phyloP scores from a whole-genome alignment of 2,329 filamentous ascomycete genomes.

The Rugonectria rugulosa region DNA sequence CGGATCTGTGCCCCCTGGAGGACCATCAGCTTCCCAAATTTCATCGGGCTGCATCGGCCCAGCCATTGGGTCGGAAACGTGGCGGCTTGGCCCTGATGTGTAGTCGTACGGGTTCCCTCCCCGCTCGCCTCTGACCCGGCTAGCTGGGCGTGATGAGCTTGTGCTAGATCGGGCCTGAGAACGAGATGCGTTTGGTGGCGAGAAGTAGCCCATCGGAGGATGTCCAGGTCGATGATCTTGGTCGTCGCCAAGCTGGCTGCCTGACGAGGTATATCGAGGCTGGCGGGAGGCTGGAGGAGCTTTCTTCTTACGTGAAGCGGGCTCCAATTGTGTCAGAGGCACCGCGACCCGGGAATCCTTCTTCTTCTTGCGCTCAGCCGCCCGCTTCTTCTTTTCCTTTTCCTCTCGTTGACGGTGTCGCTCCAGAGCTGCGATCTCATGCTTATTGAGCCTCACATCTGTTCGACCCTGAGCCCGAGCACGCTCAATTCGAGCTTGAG shows the following conservation, averaged over 20 bases:
- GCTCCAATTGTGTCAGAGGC: slow-evolving; percentile 60
- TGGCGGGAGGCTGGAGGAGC: slow-evolving; percentile 30
- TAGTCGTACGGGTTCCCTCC: slow-evolving; percentile 55
- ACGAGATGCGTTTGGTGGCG: slow-evolving; percentile 53
- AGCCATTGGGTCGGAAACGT: slow-evolving; percentile 53
- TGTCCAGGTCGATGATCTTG: slow-evolving; percentile 45
- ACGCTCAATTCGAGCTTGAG: slow-evolving; percentile 79
- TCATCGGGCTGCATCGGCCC: slow-evolving; percentile 46
- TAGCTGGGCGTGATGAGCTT: slow-evolving; percentile 45
- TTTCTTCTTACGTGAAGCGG: slow-evolving; percentile 48
- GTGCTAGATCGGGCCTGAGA: slow-evolving; percentile 53
- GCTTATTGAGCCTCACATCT: slow-evolving; percentile 80
- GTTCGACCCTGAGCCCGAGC: slow-evolving; percentile 78
- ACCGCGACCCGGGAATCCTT: slow-evolving; percentile 60
- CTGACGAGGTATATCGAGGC: slow-evolving; percentile 46
- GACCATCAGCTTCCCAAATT: slow-evolving; percentile 31
- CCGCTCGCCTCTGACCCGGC: slow-evolving; percentile 44
- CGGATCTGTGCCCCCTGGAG: slow-evolving; percentile 51
- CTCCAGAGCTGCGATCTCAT: slow-evolving; percentile 83
- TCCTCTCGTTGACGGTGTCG: slow-evolving; percentile 68
- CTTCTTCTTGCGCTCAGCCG: slow-evolving; percentile 47
- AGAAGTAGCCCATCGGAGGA: slow-evolving; percentile 61
- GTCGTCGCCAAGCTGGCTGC: slow-evolving; percentile 45
- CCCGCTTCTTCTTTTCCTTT: slow-evolving; percentile 46
- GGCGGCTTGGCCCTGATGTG: slow-evolving; percentile 49